These are phyloP conservation scores for Lentinula boryana DNA, from an alignment of 768 basidiomycete genomes.

Conservation along the genomic window DNA sequence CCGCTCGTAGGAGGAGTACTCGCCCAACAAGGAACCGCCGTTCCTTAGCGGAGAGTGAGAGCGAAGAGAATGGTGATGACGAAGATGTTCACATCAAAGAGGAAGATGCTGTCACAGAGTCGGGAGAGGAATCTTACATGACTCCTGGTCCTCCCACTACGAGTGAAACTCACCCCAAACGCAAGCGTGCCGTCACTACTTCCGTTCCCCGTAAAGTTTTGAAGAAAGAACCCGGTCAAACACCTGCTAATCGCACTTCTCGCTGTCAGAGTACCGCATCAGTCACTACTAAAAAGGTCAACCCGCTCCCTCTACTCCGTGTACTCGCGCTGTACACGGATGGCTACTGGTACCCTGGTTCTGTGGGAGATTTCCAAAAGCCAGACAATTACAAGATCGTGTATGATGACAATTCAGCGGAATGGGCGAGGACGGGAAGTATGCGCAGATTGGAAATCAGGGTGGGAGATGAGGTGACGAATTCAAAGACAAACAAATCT, in stretches of 20 bases:
- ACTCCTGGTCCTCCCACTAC: not conserved
- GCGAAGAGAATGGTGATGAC: not conserved
- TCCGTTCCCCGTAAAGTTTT: not conserved
- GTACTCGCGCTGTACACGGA: slow-evolving; percentile 1
- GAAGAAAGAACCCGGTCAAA: not conserved
- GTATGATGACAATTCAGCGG: not conserved
- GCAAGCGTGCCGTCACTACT: not conserved
- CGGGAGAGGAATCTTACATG: not conserved
- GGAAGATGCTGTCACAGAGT: not conserved
- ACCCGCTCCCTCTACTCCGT: not conserved
- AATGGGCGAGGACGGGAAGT: not conserved
- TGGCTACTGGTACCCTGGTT: slow-evolving; percentile 2
- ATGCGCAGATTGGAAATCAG: slow-evolving; percentile 1
- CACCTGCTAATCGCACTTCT: not conserved
- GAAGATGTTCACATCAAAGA: not conserved
- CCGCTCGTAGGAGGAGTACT: not conserved
- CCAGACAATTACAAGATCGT: not conserved
- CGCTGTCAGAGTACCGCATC: not conserved
- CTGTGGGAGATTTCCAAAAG: not conserved
- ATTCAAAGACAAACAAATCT: not conserved
- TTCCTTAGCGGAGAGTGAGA: not conserved
- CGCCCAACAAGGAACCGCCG: not conserved
- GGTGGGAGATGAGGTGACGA: not conserved
- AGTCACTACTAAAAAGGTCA: not conserved
- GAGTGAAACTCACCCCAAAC: not conserved